Percentiles rank a stretch among this genome's conserved stretches.
Conservation (phyloP, 129 eudicot genomes). For the Lactuca sativa region DNA sequence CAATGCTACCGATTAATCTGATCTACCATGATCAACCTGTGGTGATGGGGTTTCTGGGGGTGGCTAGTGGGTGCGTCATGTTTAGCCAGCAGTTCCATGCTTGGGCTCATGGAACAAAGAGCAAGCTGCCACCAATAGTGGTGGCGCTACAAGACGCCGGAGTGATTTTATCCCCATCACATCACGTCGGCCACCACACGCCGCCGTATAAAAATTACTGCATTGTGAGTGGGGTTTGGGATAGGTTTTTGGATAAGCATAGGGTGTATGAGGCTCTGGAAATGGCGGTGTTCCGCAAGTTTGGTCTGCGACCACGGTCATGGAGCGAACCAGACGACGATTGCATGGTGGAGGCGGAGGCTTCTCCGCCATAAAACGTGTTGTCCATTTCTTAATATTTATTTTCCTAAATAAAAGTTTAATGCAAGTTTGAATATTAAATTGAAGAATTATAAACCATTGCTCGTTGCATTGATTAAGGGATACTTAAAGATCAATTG, state of each 20-base stretch:
- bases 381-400: too few relatives aligned
- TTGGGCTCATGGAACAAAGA: slow-evolving; percentile 77
- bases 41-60: slow-evolving; percentile 43
- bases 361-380: neutral
- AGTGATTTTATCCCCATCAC: slow-evolving; percentile 35
- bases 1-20: slow-evolving; percentile 49
- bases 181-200: slow-evolving; percentile 69
- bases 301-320: slow-evolving; percentile 65
- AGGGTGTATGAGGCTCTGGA: slow-evolving; percentile 61
- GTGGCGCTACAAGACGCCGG: slow-evolving; percentile 53
- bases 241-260: slow-evolving; percentile 47
- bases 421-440: too few relatives aligned
- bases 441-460: too few relatives aligned
- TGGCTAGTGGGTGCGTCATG: slow-evolving; percentile 51
- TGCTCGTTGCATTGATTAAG: too few relatives aligned
- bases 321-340: slow-evolving; percentile 58
- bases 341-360: slow-evolving; percentile 43
- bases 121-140: slow-evolving; percentile 61
- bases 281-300: slow-evolving; percentile 55
- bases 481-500: too few relatives aligned
- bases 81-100: slow-evolving; percentile 49
- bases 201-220: slow-evolving; percentile 63
- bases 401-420: too few relatives aligned
- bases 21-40: slow-evolving; percentile 35
- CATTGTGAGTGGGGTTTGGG: slow-evolving; percentile 38